A percentile compares a stretch with the other conserved stretches of the same genome.
phyloP scores from a whole-genome alignment of 2,329 filamentous ascomycete genomes.

The Dendrostoma leiphaemia region DNA sequence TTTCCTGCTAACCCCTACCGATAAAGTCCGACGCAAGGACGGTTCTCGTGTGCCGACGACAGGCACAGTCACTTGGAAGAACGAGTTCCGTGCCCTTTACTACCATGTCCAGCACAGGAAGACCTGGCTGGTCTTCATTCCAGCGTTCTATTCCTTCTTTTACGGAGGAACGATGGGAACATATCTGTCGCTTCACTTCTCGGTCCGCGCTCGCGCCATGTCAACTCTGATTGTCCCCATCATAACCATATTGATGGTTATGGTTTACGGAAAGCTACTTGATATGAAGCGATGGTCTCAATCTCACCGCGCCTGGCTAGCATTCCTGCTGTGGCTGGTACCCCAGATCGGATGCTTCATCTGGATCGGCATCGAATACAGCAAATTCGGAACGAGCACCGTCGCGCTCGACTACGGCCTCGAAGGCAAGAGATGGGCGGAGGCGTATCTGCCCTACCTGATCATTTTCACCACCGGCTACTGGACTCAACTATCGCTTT shows the following conservation, averaged over 20 bases:
- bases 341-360: slow-evolving; percentile 29
- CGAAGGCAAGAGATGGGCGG: slow-evolving; percentile 14
- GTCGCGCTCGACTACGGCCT: slow-evolving; percentile 11
- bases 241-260: slow-evolving; percentile 26
- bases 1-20: slow-evolving; percentile 25
- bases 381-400: slow-evolving; percentile 2
- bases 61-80: slow-evolving; percentile 17
- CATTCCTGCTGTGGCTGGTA: slow-evolving; percentile 27
- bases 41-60: slow-evolving; percentile 24
- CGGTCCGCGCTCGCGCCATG: slow-evolving; percentile 30
- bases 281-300: slow-evolving; percentile 26
- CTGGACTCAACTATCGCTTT: slow-evolving; percentile 24
- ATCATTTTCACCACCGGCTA: slow-evolving; percentile 19
- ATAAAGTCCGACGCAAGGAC: slow-evolving; percentile 25
- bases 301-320: slow-evolving; percentile 26
- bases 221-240: slow-evolving; percentile 27
- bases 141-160: slow-evolving; percentile 37
- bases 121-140: slow-evolving; percentile 32
- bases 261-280: slow-evolving; percentile 19
- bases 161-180: slow-evolving; percentile 36
- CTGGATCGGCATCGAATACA: slow-evolving; percentile 26
- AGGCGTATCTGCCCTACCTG: slow-evolving; percentile 17
- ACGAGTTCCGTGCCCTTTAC: slow-evolving; percentile 24
- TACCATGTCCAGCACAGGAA: slow-evolving; percentile 25
- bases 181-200: slow-evolving; percentile 32